These are phyloP conservation scores for Epichloe sp. DNA, from an alignment of 2,329 filamentous ascomycete species.

Conservation along the genomic window DNA sequence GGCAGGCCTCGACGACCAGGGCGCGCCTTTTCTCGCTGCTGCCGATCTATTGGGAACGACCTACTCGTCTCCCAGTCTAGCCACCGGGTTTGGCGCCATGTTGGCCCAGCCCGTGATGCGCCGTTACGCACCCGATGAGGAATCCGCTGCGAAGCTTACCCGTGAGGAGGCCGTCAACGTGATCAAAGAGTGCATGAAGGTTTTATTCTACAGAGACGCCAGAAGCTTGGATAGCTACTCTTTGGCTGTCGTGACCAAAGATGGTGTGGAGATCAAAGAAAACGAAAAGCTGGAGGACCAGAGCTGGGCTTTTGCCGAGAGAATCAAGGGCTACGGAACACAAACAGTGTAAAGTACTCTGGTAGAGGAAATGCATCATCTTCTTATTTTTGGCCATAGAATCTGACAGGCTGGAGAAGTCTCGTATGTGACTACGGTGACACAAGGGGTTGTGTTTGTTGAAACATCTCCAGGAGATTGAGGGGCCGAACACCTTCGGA, in stretches of 20 bases:
- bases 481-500: too few species aligned
- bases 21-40: constrained; percentile 77
- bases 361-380: not conserved
- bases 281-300: constrained; percentile 83
- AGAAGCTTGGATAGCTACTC: constrained; percentile 85
- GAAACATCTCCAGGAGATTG: too few species aligned
- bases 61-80: constrained; percentile 75
- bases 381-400: not conserved
- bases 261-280: constrained; percentile 74
- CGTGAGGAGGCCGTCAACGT: constrained; percentile 69
- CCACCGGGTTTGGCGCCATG: constrained; percentile 87
- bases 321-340: constrained; percentile 88
- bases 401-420: not conserved
- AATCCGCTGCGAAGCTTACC: constrained; percentile 54
- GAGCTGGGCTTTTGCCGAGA: constrained; percentile 96
- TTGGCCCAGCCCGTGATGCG: constrained; percentile 88
- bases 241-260: constrained; percentile 78
- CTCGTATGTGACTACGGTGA: not conserved
- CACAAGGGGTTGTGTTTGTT: too few species aligned
- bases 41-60: constrained; percentile 90
- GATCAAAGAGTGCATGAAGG: constrained; percentile 93
- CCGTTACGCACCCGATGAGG: constrained; percentile 72
- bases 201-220: constrained; percentile 92
- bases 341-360: constrained; percentile 41
- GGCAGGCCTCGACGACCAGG: constrained; percentile 68